Evolutionary conservation across 129 eudicot genomes (phyloP).

Genomic region (Flaveria sonorensis): DNA sequence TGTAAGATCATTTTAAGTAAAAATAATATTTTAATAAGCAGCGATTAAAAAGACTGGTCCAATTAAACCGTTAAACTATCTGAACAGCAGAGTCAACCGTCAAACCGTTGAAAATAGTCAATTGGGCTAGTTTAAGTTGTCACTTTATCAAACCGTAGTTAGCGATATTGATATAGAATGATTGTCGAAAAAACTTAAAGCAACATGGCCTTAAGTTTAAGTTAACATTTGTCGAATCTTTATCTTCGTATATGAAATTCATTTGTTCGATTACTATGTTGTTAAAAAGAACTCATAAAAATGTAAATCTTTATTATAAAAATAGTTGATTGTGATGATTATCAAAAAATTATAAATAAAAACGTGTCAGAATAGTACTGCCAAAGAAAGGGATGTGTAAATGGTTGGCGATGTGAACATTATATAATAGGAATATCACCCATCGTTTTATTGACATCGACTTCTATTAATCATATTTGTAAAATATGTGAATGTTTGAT

Average conservation of each 20-base stretch:
- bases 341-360: neutral
- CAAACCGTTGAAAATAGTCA: no score
- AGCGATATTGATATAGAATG: no score
- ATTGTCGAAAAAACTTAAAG: neutral
- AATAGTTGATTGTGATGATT: neutral
- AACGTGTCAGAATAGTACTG: neutral
- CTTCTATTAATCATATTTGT: neutral
- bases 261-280: neutral
- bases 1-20: no score
- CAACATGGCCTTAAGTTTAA: neutral
- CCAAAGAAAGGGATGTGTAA: neutral
- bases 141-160: no score
- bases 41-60: no score
- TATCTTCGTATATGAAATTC: neutral
- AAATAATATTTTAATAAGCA: no score
- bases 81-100: no score
- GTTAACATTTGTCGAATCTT: neutral
- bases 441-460: neutral
- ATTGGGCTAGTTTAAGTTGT: no score
- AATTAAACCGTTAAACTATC: no score
- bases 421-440: neutral
- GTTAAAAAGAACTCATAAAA: neutral
- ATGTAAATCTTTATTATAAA: neutral
- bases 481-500: no score
- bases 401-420: neutral